These are phyloP conservation scores for Termitomyces sp. DNA, from an alignment of 768 basidiomycete genomes.

Conservation along the genomic window DNA sequence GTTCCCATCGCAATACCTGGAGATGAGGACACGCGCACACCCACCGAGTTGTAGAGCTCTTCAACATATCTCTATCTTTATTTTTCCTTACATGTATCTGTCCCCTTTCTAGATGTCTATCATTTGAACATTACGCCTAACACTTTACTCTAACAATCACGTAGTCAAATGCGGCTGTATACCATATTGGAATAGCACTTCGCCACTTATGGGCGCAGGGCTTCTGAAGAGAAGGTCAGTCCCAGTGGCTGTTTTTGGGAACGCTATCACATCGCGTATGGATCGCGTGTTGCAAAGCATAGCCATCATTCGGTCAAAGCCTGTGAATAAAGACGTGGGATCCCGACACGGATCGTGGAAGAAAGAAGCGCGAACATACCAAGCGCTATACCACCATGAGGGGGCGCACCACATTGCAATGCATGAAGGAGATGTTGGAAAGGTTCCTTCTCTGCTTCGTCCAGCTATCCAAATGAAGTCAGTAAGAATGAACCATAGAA, in stretches of 20 bases:
- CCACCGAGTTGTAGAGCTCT: conserved; percentile 6
- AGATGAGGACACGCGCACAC: conserved; percentile 20
- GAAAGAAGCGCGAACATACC: conserved; percentile 41
- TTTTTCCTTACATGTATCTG: conserved; percentile 14
- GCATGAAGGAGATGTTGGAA: conserved; percentile 87
- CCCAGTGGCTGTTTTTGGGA: conserved; percentile 85
- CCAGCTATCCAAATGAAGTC: conserved; percentile 44
- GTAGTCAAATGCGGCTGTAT: conserved; percentile 31
- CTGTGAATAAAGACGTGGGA: conserved; percentile 30
- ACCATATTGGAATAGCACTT: conserved; percentile 59
- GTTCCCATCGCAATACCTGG: conserved; percentile 12
- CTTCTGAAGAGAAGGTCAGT: conserved; percentile 87
- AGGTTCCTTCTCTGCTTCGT: conserved; percentile 61
- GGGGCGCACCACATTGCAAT: conserved; percentile 85
- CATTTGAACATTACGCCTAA: conserved; percentile 9
- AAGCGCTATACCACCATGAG: conserved; percentile 92
- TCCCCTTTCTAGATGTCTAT: conserved; percentile 16
- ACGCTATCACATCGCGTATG: conserved; percentile 94
- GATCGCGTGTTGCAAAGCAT: conserved; percentile 84
- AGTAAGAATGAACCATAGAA: background rate
- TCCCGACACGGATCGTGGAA: conserved; percentile 8
- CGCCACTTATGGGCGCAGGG: conserved; percentile 54
- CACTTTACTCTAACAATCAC: conserved; percentile 12
- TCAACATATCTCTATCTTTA: conserved; percentile 11
- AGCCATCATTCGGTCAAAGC: conserved; percentile 90